Evolutionary conservation across 2,329 filamentous ascomycete genomes (phyloP).

Genomic region (Lasiodiplodia gonubiensis): DNA sequence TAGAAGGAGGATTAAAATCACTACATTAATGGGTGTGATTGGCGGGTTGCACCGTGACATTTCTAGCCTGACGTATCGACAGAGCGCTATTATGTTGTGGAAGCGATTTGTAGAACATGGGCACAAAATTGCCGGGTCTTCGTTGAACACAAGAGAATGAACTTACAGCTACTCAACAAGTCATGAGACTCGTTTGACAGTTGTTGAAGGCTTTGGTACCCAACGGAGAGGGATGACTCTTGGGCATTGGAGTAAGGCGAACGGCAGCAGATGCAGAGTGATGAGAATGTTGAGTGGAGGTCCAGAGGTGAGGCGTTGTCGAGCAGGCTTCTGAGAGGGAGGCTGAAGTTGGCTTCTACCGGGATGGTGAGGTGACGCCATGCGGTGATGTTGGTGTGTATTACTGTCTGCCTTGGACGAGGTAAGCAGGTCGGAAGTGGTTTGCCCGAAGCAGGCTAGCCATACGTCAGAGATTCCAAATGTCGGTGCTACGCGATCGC

Average conservation of each 20-base stretch:
- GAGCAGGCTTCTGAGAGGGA: not conserved
- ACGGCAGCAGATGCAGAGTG: not conserved
- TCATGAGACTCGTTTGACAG: too few relatives aligned
- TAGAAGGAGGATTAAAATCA: not conserved
- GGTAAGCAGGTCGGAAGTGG: conserved; percentile 7
- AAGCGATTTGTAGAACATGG: too few relatives aligned
- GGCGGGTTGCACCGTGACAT: not conserved
- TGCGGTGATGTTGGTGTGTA: not conserved
- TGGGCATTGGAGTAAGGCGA: not conserved
- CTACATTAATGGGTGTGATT: not conserved
- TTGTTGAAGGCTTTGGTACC: too few relatives aligned
- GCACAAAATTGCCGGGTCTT: too few relatives aligned
- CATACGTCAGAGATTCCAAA: conserved; percentile 24
- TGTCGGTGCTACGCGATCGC: conserved; percentile 20
- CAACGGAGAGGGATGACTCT: not conserved
- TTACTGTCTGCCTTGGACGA: not conserved
- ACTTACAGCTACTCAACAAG: too few relatives aligned
- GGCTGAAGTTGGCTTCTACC: not conserved
- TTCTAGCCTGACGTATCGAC: not conserved
- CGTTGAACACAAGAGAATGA: too few relatives aligned
- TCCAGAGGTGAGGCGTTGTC: not conserved
- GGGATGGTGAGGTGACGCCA: not conserved
- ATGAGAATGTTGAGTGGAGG: not conserved
- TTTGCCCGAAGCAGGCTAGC: conserved; percentile 20
- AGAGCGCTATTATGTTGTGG: too few relatives aligned